Percentiles rank a stretch among this genome's conserved stretches.
These are phyloP conservation scores for Diplodia intermedia DNA, from an alignment of 2,329 filamentous ascomycete genomes.

Conservation along the genomic window DNA sequence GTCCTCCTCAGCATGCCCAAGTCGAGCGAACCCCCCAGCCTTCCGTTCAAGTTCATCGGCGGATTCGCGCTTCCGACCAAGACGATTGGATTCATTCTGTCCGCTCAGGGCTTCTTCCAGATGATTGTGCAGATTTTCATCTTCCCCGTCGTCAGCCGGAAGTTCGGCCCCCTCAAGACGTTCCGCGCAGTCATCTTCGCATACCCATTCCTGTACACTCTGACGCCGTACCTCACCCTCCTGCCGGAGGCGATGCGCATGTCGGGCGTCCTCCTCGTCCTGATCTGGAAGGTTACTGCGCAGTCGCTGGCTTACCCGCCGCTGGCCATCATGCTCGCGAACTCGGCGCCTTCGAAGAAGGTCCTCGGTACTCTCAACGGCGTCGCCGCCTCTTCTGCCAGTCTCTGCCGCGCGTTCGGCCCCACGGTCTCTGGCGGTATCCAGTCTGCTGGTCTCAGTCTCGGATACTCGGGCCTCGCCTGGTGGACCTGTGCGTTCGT, in stretches of 20 bases:
- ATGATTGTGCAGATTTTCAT: slow-evolving; percentile 85
- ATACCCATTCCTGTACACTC: slow-evolving; percentile 87
- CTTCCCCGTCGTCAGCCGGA: slow-evolving; percentile 77
- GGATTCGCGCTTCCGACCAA: slow-evolving; percentile 85
- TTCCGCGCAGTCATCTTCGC: slow-evolving; percentile 81
- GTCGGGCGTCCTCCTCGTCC: slow-evolving; percentile 75
- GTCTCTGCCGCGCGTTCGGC: slow-evolving; percentile 84
- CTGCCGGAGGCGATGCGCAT: slow-evolving; percentile 75
- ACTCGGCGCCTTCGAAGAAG: slow-evolving; percentile 81
- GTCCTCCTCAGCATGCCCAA: slow-evolving; percentile 81
- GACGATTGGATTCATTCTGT: slow-evolving; percentile 85
- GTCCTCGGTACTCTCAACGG: slow-evolving; percentile 93
- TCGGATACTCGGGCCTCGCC: slow-evolving; percentile 84
- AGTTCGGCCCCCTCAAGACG: slow-evolving; percentile 77
- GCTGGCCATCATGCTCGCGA: slow-evolving; percentile 86
- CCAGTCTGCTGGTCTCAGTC: slow-evolving; percentile 78
- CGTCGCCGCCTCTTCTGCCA: slow-evolving; percentile 88
- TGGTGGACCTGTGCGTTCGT: slow-evolving; percentile 92
- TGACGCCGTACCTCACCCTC: slow-evolving; percentile 87
- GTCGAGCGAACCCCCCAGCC: slow-evolving; percentile 57
- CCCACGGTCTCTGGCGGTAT: slow-evolving; percentile 86
- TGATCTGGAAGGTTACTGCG: slow-evolving; percentile 93
- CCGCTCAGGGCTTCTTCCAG: slow-evolving; percentile 87
- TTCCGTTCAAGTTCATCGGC: slow-evolving; percentile 88
- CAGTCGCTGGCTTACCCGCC: slow-evolving; percentile 90